A percentile compares a stretch with the other conserved stretches of the same genome.
phyloP scores from a whole-genome alignment of 2,329 filamentous ascomycete species.

The Bipolaris zeicola region DNA sequence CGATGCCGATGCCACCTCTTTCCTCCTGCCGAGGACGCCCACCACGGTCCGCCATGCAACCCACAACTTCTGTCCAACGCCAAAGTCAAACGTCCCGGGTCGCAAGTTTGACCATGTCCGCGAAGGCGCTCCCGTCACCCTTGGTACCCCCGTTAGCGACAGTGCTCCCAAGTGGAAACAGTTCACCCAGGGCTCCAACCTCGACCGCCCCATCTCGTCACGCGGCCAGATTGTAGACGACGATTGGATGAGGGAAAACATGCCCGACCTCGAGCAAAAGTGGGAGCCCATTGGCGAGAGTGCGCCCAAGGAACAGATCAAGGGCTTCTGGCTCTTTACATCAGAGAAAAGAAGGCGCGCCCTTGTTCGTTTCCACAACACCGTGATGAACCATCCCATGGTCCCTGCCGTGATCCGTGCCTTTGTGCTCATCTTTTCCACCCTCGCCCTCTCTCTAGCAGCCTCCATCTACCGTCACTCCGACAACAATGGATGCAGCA shows the following conservation, averaged over 20 bases:
- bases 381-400: conserved; percentile 78
- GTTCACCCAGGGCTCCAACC: conserved; percentile 43
- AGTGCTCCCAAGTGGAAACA: conserved; percentile 48
- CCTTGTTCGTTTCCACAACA: conserved; percentile 67
- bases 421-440: conserved; percentile 80
- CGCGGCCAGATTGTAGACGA: conserved; percentile 47
- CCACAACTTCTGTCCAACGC: conserved; percentile 48
- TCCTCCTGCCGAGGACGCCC: conserved; percentile 45
- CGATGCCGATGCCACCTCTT: conserved; percentile 35
- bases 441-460: conserved; percentile 76
- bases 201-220: conserved; percentile 34
- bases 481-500: conserved; percentile 47
- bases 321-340: conserved; percentile 57
- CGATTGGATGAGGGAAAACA: conserved; percentile 57
- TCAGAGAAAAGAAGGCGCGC: conserved; percentile 57
- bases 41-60: conserved; percentile 41
- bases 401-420: conserved; percentile 84
- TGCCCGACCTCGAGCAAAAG: conserved; percentile 52
- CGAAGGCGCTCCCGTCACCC: conserved; percentile 46
- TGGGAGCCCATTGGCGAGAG: conserved; percentile 64
- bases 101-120: conserved; percentile 49
- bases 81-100: conserved; percentile 47
- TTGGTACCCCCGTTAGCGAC: conserved; percentile 41
- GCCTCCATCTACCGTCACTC: conserved; percentile 68
- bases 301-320: conserved; percentile 55